Percentiles rank a stretch among this genome's conserved stretches.
phyloP scores from a whole-genome alignment of 208 protist species.

The Kentomonas sorsogonicus region DNA sequence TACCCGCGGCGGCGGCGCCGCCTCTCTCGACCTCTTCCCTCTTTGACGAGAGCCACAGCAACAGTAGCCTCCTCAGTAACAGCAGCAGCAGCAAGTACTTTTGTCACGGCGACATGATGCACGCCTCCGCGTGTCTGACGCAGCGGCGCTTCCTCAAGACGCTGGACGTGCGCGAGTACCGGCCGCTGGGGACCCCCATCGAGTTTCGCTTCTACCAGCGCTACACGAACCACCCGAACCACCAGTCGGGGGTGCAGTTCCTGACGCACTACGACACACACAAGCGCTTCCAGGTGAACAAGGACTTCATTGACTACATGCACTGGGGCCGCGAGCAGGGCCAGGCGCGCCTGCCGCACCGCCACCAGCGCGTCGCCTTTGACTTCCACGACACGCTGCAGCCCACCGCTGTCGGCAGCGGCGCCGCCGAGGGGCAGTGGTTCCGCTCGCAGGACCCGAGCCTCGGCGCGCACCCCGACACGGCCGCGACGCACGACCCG shows the following conservation, averaged over 20 bases:
- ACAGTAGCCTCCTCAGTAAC: too few relatives aligned
- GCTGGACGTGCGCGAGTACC: conserved; percentile 81
- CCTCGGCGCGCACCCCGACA: conserved; percentile 45
- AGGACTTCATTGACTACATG: conserved; percentile 91
- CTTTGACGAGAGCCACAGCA: too few relatives aligned
- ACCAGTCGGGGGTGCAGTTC: conserved; percentile 85
- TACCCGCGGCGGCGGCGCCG: too few relatives aligned
- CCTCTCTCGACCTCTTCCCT: too few relatives aligned
- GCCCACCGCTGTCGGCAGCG: conserved; percentile 52
- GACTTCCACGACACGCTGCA: conserved; percentile 86
- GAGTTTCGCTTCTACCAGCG: conserved; percentile 91
- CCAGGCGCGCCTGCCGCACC: conserved; percentile 83
- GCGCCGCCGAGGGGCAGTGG: conserved; percentile 31
- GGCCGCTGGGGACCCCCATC: conserved; percentile 76
- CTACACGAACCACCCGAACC: conserved; percentile 87
- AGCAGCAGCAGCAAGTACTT: too few relatives aligned
- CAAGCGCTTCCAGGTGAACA: conserved; percentile 82
- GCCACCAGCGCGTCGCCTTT: conserved; percentile 86
- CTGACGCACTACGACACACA: conserved; percentile 88
- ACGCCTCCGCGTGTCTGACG: conserved; percentile 5
- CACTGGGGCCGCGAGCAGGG: conserved; percentile 89
- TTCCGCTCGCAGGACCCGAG: conserved; percentile 71
- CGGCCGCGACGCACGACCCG: conserved; percentile 62
- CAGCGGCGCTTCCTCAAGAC: conserved; percentile 64
- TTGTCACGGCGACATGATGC: too few relatives aligned